phyloP scores from a whole-genome alignment of 345 rosid species.

The Heritiera fomes region DNA sequence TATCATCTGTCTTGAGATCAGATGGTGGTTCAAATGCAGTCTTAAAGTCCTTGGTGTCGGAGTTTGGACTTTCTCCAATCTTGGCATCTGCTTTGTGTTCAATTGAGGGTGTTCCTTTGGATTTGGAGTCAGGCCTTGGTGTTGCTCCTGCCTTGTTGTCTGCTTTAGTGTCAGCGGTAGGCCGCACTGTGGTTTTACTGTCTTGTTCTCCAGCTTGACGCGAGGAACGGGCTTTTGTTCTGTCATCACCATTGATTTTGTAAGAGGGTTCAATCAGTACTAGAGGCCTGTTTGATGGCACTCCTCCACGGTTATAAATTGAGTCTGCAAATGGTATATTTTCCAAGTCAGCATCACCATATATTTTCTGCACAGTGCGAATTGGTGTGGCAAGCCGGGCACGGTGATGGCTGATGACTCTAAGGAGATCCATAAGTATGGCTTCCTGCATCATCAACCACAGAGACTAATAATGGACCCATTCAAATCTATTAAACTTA shows the following conservation, averaged over 20 bases:
- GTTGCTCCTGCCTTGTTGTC: conserved; percentile 39
- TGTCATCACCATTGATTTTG: conserved; percentile 60
- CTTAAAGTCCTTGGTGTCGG: conserved; percentile 32
- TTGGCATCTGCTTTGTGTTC: conserved; percentile 45
- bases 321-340: conserved; percentile 59
- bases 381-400: conserved; percentile 83
- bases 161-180: conserved; percentile 42
- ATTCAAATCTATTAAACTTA: background rate
- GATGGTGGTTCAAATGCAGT: conserved; percentile 36
- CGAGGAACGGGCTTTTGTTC: conserved; percentile 44
- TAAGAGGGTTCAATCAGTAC: conserved; percentile 67
- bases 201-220: conserved; percentile 53
- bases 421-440: conserved; percentile 75
- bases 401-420: conserved; percentile 79
- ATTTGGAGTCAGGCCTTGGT: conserved; percentile 42
- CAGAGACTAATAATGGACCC: conserved; percentile 2
- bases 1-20: conserved; percentile 38
- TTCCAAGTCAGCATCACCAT: conserved; percentile 59
- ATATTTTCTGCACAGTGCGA: conserved; percentile 70
- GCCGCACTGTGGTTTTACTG: conserved; percentile 37
- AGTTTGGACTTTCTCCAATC: conserved; percentile 36
- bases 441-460: conserved; percentile 55
- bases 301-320: conserved; percentile 21
- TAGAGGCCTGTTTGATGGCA: conserved; percentile 53
- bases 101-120: conserved; percentile 33